Evolutionary conservation across 345 rosid genomes (phyloP).

Genomic region (Lepidium didymum): DNA sequence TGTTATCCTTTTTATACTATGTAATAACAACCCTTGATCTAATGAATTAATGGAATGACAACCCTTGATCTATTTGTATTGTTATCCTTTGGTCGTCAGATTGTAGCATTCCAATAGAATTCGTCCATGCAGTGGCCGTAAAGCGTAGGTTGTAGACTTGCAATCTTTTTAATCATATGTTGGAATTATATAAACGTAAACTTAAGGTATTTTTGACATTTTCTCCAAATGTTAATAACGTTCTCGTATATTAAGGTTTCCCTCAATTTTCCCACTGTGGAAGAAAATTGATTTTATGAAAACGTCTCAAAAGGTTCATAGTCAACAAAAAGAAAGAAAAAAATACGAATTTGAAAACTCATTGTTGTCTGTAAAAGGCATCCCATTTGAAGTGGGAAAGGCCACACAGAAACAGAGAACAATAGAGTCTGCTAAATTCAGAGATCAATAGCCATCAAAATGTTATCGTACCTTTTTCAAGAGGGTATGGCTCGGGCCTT

Average conservation of each 20-base stretch:
- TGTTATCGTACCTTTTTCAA: constrained; percentile 45
- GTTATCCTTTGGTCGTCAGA: neutral
- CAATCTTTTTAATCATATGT: neutral
- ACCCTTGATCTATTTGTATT: no score
- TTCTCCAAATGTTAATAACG: no score
- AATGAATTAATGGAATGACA: no score
- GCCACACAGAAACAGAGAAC: constrained; percentile 1
- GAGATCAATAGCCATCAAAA: constrained; percentile 33
- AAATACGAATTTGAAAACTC: neutral
- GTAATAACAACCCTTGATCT: no score
- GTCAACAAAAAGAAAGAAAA: no score
- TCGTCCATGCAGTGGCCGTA: neutral
- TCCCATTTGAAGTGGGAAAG: neutral
- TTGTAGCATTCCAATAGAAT: no score
- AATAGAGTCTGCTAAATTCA: constrained; percentile 11
- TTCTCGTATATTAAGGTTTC: no score
- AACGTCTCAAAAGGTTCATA: no score
- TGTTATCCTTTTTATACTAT: no score
- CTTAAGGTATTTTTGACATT: no score
- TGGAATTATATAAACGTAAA: no score
- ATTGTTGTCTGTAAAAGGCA: neutral
- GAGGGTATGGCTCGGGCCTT: constrained; percentile 50
- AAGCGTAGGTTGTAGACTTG: neutral
- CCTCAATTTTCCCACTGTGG: neutral
- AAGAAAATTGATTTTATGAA: neutral